Base-by-base conservation (phyloP, 2,329 filamentous ascomycete species). In the Chaetomiaceae sp. region DNA sequence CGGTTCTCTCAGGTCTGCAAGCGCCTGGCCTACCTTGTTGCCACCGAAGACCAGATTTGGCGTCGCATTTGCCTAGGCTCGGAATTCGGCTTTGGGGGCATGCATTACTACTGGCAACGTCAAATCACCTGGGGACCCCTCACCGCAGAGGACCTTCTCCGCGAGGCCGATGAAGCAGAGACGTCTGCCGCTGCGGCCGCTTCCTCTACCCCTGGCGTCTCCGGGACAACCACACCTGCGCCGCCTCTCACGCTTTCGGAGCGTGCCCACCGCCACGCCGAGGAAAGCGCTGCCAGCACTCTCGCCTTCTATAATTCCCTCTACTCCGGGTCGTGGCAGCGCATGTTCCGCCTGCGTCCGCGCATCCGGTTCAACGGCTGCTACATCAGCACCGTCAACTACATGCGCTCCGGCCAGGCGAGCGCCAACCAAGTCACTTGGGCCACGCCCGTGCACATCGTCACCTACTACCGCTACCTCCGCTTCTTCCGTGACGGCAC, bases 381-480 rank as follows among this genome's bases (percentile, higher is more conserved):
- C 69, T 99, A 99, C 72, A 97, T 99, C 68, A 89, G 84, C 67
- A 97, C 92, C 0, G 90, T 96, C 53, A 97, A 97, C 71, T 99
- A 99, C 70, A 83, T 89, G 44, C 87, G 93, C 20, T 74, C 89
- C 0, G 93, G 93, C 27, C 86, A 86, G 53, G 77, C 84, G 10
- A 84, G 82, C 3, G 77, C 80, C 17, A 85, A 83, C 57, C 83
- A 83, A 48, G 71, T 86, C 16, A 85, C 87, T 1, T 96, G 91
- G 89, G 73, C 74, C 62, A 85, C 80, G 20, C 91, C 91, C 8
- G 86, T 97, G 31, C 90, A 95, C 66, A 95, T 97, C 52, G 90
- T 99, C 43, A 99, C 93, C 0, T 99, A 97, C 71, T 99, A 95
- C 72, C 89, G 93, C 51, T 99, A 97, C 70, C 79, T 99, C 3